Percentiles rank a stretch among this genome's conserved stretches.
These are phyloP conservation scores for Agrostemma githago DNA, from an alignment of 148 eudicot genomes.

Conservation along the genomic window DNA sequence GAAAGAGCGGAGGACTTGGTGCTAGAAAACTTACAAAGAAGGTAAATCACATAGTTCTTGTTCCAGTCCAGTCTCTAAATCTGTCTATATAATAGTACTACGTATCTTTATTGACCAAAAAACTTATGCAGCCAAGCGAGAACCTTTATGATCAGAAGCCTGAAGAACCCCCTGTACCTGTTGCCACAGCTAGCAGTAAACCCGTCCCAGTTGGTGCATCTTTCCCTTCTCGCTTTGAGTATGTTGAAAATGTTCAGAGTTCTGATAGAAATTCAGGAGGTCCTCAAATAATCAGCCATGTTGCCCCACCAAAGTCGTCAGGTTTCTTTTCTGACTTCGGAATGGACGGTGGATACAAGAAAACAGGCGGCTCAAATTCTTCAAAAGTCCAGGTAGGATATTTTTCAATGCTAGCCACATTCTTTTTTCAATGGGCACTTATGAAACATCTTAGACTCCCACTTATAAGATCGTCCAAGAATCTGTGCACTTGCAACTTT, in stretches of 20 bases:
- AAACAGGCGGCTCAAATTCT: slow-evolving; percentile 45
- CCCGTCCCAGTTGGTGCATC: slow-evolving; percentile 46
- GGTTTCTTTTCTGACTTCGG: slow-evolving; percentile 87
- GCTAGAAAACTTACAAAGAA: slow-evolving; percentile 83
- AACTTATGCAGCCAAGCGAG: slow-evolving; percentile 67
- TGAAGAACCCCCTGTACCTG: slow-evolving; percentile 73
- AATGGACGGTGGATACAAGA: slow-evolving; percentile 77
- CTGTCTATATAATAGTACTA: neutral
- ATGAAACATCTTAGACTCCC: neutral
- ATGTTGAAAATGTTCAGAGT: slow-evolving; percentile 55
- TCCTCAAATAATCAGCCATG: slow-evolving; percentile 52
- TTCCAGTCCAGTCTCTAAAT: neutral
- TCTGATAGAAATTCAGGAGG: slow-evolving; percentile 56
- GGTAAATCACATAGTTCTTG: slow-evolving; percentile 32
- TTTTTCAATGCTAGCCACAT: neutral
- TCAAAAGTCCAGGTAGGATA: slow-evolving; percentile 72
- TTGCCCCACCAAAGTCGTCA: slow-evolving; percentile 75
- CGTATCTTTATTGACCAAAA: slow-evolving; percentile 6
- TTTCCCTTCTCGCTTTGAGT: slow-evolving; percentile 76
- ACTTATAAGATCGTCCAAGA: neutral
- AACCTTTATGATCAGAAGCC: slow-evolving; percentile 96
- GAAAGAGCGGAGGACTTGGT: slow-evolving; percentile 88
- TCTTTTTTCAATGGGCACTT: neutral
- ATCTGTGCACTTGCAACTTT: neutral
- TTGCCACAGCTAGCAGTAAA: slow-evolving; percentile 49